Evolutionary conservation across 306 rosid genomes (phyloP).

Genomic region (Medicago truncatula): DNA sequence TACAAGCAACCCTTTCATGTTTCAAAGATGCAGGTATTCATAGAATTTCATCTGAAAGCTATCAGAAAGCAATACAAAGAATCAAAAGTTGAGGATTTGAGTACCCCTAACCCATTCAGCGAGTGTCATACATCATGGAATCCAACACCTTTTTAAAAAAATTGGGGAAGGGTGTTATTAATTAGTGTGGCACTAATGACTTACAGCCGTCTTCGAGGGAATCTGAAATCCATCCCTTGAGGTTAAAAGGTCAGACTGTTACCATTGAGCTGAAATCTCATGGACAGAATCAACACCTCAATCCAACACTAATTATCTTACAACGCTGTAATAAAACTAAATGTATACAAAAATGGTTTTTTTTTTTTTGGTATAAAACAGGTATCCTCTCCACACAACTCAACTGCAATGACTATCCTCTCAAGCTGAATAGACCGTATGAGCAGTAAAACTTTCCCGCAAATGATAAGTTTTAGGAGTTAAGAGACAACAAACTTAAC

Average conservation of each 20-base stretch:
- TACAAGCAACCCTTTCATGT: not conserved
- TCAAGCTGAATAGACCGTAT: not conserved
- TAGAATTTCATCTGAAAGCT: too few relatives aligned
- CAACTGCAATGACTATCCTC: not conserved
- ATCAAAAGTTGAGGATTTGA: not conserved
- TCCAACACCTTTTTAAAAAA: not conserved
- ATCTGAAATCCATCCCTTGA: not conserved
- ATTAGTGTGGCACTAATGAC: too few relatives aligned
- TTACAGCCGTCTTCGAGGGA: not conserved
- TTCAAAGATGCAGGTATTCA: not conserved
- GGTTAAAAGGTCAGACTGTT: not conserved
- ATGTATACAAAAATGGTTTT: constrained; percentile 4
- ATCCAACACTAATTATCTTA: constrained; percentile 24
- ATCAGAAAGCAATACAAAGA: not conserved
- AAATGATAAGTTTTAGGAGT: not conserved
- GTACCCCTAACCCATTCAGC: not conserved
- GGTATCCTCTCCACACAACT: not conserved
- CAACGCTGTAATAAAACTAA: constrained; percentile 11
- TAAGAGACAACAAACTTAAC: constrained; percentile 39
- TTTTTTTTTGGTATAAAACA: not conserved
- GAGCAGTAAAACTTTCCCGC: not conserved
- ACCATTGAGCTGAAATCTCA: not conserved
- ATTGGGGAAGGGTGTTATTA: too few relatives aligned
- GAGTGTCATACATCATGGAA: not conserved
- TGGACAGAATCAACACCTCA: constrained; percentile 4